Evolutionary conservation across 495 filamentous ascomycete species (phyloP).

Genomic region (Penicillium malachiteum): DNA sequence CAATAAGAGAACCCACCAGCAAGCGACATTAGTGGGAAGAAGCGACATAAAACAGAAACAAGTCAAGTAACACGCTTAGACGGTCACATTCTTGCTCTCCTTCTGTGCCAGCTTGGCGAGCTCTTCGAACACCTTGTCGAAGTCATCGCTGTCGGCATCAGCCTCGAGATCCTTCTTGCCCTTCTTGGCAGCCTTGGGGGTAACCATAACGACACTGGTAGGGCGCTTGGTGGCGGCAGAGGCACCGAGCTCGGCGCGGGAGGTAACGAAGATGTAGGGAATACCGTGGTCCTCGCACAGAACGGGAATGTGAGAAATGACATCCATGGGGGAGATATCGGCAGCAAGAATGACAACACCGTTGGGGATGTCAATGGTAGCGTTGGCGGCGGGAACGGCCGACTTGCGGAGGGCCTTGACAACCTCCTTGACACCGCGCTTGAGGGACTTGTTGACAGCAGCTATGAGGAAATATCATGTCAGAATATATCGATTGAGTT

Average conservation of each 20-base stretch:
- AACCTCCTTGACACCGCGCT: constrained; percentile 97
- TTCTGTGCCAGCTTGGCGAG: constrained; percentile 72
- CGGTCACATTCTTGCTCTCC: constrained; percentile 52
- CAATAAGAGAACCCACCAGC: constrained; percentile 41
- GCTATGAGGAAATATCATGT: constrained; percentile 50
- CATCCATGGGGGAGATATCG: constrained; percentile 96
- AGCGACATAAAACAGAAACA: constrained; percentile 28
- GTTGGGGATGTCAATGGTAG: constrained; percentile 50
- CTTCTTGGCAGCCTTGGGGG: constrained; percentile 54
- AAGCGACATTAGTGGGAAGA: constrained; percentile 19
- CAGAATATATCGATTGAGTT: constrained; percentile 15
- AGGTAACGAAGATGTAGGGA: constrained; percentile 88
- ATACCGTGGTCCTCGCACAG: constrained; percentile 96
- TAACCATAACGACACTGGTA: constrained; percentile 89
- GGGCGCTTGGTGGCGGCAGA: constrained; percentile 92
- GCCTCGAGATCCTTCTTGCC: constrained; percentile 56
- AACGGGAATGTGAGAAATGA: constrained; percentile 94
- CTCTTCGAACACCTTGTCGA: constrained; percentile 69
- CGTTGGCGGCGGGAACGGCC: constrained; percentile 54
- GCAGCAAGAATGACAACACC: constrained; percentile 89
- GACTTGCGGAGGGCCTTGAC: constrained; percentile 95
- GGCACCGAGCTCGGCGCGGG: constrained; percentile 84
- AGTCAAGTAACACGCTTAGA: constrained; percentile 35
- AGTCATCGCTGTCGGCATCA: constrained; percentile 60
- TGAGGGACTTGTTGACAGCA: constrained; percentile 87